Evolutionary conservation across 441 rosid genomes (phyloP).

Genomic region (Syzygium syzygioides): DNA sequence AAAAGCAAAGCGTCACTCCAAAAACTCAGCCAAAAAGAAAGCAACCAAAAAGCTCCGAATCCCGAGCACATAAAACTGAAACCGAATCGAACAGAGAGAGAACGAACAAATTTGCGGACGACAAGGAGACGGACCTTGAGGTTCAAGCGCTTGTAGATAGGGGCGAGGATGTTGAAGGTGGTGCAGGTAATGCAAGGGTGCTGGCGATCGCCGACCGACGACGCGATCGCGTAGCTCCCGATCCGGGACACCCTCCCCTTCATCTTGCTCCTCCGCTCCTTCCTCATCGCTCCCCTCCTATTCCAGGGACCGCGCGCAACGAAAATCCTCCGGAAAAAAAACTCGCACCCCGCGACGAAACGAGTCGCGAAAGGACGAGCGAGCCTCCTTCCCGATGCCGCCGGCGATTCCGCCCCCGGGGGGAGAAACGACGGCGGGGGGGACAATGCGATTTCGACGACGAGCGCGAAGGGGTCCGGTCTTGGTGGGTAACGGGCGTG

Average conservation of each 20-base stretch:
- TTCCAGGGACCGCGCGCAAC: background rate
- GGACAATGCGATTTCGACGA: background rate
- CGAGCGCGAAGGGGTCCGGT: background rate
- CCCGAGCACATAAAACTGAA: background rate
- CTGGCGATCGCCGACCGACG: slow-evolving; percentile 62
- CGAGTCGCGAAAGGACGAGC: too few species aligned
- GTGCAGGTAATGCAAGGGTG: slow-evolving; percentile 87
- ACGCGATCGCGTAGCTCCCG: slow-evolving; percentile 83
- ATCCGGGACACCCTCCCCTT: slow-evolving; percentile 62
- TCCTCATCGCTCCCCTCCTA: background rate
- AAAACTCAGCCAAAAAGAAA: background rate
- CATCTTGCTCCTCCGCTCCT: slow-evolving; percentile 22
- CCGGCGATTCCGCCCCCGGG: too few species aligned
- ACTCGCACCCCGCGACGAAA: too few species aligned
- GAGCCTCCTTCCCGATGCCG: too few species aligned
- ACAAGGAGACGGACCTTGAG: slow-evolving; percentile 21
- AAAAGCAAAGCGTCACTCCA: background rate
- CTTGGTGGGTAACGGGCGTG: too few species aligned
- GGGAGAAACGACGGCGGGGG: background rate
- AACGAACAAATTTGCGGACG: background rate
- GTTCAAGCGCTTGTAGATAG: slow-evolving; percentile 77
- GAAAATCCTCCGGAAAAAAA: background rate
- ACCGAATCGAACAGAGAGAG: background rate
- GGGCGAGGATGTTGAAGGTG: slow-evolving; percentile 91
- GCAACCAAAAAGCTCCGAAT: background rate